Evolutionary conservation across 441 rosid genomes (phyloP), one percentile per base, ranked within the genome.

Genomic region (Corymbia calophylla): DNA sequence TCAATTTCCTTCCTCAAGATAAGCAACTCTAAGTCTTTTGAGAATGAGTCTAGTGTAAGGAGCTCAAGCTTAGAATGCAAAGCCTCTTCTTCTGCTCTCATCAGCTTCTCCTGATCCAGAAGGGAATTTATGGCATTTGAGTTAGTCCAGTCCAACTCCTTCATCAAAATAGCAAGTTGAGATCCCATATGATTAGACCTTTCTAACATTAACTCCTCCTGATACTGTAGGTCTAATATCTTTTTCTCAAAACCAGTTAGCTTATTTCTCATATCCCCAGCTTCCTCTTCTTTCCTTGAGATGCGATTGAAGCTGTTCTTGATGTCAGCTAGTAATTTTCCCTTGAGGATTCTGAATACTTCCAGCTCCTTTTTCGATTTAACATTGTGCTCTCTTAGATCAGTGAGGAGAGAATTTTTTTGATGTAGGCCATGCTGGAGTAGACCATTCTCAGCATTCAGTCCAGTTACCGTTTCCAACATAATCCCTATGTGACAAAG

Each of bases 401-500:
- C 95, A 89, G 95, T 94, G 89, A 98, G 94, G 64, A 94, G 93
- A 88, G 97, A 93, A 94, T 95, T 95, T 81, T 99, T 95, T 89
- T 93, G 96, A 91, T 95, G 89, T 91, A 98, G 94, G 53, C 98
- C 98, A 89, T 95, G 94, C 70, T 97, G 97, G 90, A 98, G 99
- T 92, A 98, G 94, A 92, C 98, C 95, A 91, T 96, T 97, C 94
- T 98, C 99, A 12, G 95, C 94, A 93, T 96, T 96, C 92, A 97
- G 90, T 89, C 99, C 99, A 62, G 97, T 95, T 88, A 96, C 95
- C 58, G 96, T 94, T 93, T 98, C 99, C 93, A 97, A 92, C 92
- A 98, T 89, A 94, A 96, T 89, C 89, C 99, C 99, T 96, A 95
- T 96, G 91, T 98, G 99, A 93, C 99, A 98, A 85, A 95, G 95